These are phyloP conservation scores for Backusella mclennaniae DNA, from an alignment of 192 early-diverging fungal genomes.

Conservation along the genomic window DNA sequence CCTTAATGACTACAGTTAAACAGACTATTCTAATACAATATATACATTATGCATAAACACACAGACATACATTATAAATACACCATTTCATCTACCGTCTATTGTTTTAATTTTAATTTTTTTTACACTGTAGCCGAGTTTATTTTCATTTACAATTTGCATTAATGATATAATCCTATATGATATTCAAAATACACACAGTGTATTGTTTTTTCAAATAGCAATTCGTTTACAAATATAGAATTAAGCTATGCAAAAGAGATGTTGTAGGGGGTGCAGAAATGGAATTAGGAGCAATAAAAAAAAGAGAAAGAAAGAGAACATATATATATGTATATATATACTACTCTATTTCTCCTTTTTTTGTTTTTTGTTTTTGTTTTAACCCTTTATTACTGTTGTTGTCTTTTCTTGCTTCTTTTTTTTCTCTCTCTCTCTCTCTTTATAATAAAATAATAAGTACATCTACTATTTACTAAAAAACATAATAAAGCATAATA, in stretches of 20 bases:
- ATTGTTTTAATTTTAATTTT: background rate
- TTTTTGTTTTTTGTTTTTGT: background rate
- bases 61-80: background rate
- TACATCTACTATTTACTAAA: background rate
- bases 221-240: background rate
- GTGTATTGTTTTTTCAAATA: background rate
- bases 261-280: background rate
- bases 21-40: background rate
- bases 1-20: background rate
- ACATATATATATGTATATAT: background rate
- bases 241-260: background rate
- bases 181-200: background rate
- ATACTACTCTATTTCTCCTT: background rate
- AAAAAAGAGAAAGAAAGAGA: background rate
- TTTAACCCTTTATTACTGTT: background rate
- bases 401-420: background rate
- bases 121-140: background rate
- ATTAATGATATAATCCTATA: background rate
- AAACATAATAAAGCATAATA: background rate
- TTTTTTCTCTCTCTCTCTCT: background rate
- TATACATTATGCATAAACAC: background rate
- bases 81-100: background rate
- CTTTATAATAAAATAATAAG: background rate
- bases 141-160: background rate
- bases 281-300: conserved; percentile 6